Conservation (phyloP, 345 rosid species). For the Excoecaria cochinchinensis region DNA sequence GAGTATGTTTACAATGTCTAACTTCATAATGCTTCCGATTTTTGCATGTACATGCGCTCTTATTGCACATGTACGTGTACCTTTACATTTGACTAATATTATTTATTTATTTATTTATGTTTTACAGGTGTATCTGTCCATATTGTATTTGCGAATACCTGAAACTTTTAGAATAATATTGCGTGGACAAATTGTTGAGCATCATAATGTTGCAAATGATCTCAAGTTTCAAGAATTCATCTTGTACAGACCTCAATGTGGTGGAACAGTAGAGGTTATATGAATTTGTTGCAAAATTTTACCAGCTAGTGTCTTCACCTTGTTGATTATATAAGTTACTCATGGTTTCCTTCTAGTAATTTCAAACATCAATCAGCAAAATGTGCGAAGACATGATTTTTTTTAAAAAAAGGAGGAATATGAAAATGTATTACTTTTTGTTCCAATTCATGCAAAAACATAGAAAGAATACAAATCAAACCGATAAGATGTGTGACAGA, state of each 20-base stretch:
- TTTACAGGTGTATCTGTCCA: conserved; percentile 72
- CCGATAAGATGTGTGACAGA: background rate
- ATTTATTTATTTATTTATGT: conserved; percentile 7
- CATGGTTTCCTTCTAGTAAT: background rate
- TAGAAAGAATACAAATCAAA: background rate
- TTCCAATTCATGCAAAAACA: background rate
- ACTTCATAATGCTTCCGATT: background rate
- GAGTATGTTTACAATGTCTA: conserved; percentile 45
- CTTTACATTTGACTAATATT: background rate
- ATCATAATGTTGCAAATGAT: conserved; percentile 83
- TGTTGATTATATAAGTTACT: background rate
- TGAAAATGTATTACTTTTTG: background rate
- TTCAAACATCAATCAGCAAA: background rate
- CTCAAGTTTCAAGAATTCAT: conserved; percentile 77
- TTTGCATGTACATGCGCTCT: no score
- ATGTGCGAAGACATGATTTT: background rate
- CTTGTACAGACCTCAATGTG: conserved; percentile 72
- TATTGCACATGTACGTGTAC: background rate
- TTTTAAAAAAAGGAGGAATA: background rate
- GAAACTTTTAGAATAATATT: conserved; percentile 59
- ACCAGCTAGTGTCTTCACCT: conserved; percentile 7
- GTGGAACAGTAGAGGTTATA: conserved; percentile 65
- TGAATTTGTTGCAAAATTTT: background rate
- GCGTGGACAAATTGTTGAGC: conserved; percentile 75
- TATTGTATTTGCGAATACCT: conserved; percentile 81